Conservation (phyloP, 1,284 basidiomycete species). For the Wallemia mellicola region DNA sequence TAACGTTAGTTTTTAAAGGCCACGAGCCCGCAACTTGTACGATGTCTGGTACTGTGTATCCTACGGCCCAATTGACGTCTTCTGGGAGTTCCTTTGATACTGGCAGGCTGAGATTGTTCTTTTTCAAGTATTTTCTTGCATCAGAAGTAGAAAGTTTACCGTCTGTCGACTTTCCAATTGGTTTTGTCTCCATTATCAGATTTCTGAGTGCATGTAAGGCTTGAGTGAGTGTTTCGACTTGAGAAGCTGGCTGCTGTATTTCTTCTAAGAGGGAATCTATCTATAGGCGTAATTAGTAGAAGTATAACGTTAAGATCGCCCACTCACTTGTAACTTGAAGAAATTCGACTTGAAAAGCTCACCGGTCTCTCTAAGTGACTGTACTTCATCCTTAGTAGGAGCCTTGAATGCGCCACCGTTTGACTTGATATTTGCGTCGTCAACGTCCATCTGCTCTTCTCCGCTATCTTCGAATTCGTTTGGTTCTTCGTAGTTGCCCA, state of each 20-base stretch:
- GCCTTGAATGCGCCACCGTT: conserved; percentile 17
- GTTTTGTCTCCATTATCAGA: neutral
- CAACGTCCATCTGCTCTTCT: conserved; percentile 8
- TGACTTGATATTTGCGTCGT: conserved; percentile 8
- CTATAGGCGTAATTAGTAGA: conserved; percentile 16
- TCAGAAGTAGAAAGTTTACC: conserved; percentile 24
- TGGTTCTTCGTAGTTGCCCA: neutral
- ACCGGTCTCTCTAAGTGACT: conserved; percentile 38
- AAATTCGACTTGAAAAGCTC: conserved; percentile 53
- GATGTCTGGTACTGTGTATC: conserved; percentile 24
- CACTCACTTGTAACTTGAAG: conserved; percentile 46
- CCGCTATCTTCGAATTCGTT: conserved; percentile 6
- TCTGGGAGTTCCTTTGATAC: conserved; percentile 22
- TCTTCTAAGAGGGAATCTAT: conserved; percentile 52
- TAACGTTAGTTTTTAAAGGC: conserved; percentile 18
- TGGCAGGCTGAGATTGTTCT: neutral
- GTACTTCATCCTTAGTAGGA: conserved; percentile 31
- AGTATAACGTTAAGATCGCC: conserved; percentile 7
- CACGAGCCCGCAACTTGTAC: conserved; percentile 19
- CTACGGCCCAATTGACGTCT: conserved; percentile 41
- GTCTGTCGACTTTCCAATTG: conserved; percentile 11
- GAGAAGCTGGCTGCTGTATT: conserved; percentile 21
- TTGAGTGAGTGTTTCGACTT: neutral
- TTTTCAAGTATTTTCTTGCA: conserved; percentile 5
- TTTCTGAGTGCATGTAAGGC: neutral